Evolutionary conservation across 352 stramenopile genomes (phyloP).

Genomic region (Pythium aquatile): DNA sequence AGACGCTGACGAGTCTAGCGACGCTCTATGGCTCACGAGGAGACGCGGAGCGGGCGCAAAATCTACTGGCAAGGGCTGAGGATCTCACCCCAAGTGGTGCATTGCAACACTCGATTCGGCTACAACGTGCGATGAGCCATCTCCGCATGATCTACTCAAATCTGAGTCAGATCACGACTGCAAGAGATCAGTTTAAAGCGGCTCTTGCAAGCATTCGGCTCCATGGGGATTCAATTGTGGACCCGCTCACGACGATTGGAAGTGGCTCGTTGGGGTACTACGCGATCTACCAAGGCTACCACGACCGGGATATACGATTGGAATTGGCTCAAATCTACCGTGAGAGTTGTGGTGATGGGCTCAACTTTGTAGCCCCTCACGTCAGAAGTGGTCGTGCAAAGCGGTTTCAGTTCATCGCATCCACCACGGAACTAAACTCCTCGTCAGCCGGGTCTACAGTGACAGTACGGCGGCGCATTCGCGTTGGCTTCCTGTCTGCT

Average conservation of each 20-base stretch:
- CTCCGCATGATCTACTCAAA: conserved; percentile 31
- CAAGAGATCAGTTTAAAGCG: conserved; percentile 18
- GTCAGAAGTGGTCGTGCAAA: conserved; percentile 2
- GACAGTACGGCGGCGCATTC: conserved; percentile 22
- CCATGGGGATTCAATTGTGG: conserved; percentile 5
- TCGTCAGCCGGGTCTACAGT: neutral
- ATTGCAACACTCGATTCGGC: conserved; percentile 8
- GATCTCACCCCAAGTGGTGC: neutral
- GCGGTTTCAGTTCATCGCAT: neutral
- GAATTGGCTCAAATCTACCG: conserved; percentile 48
- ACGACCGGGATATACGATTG: conserved; percentile 39
- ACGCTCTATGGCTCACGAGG: conserved; percentile 20
- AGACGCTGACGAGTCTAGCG: conserved; percentile 27
- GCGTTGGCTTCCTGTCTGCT: conserved; percentile 50
- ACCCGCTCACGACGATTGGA: conserved; percentile 28
- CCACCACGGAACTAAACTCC: neutral
- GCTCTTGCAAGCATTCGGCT: conserved; percentile 17
- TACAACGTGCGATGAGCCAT: conserved; percentile 30
- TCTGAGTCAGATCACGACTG: conserved; percentile 9
- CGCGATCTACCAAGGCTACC: conserved; percentile 51
- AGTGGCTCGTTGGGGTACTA: conserved; percentile 58
- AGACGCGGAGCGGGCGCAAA: neutral
- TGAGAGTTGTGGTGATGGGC: conserved; percentile 11
- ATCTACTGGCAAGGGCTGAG: neutral
- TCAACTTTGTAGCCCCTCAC: conserved; percentile 32